Base-by-base conservation (phyloP, 768 basidiomycete genomes). In the Phlegmacium glaucopus region DNA sequence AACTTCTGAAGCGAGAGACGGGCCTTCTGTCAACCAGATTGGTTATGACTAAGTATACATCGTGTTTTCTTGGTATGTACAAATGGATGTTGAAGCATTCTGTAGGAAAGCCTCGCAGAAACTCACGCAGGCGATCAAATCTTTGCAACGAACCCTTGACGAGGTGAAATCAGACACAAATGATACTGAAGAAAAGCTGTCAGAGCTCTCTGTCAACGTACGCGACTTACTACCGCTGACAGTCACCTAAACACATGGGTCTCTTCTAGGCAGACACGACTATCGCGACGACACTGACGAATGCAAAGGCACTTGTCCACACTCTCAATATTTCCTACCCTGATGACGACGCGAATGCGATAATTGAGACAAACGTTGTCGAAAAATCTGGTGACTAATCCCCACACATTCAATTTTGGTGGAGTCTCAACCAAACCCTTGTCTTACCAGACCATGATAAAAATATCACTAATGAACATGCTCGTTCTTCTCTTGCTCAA, bases 131-230 rank as follows among this genome's bases (percentile, higher is more conserved):
- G 44, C 49, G 9, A 49, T 51, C 13, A 60, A 57, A 39, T 17
- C 46, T n/a, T 38, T 61, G 5, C 56, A 54, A 44, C 52, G 49
- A 6, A 45, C 45, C 16, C 39, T 49, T 10, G 43, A 53, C 15
- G 35, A 45, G n/a, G 30, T 57, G 3, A 51, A 54, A 12, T 29
- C 54, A 3, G 41, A 52, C 22, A 47, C 48, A 22, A 49, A 47
- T 13, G 25, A 26, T 12, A 45, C 41, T 6, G 50, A 61, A 18
- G 55, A 53, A 18, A 49, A 38, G 8, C 13, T 61, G 22, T 37
- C 51, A 6, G 59, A 63, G 28, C 50, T 59, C n/a, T 59, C 59
- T 26, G 49, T 63, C 16, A 50, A 41, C 16, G 60, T 61, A 25
- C 35, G 61, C 48, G 22, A 16, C 37, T 38, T 39, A 11, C 26